Percentiles rank a stretch among this genome's conserved stretches.
Evolutionary conservation across 2,329 filamentous ascomycete species (phyloP).

Genomic region (Apiospora marii): DNA sequence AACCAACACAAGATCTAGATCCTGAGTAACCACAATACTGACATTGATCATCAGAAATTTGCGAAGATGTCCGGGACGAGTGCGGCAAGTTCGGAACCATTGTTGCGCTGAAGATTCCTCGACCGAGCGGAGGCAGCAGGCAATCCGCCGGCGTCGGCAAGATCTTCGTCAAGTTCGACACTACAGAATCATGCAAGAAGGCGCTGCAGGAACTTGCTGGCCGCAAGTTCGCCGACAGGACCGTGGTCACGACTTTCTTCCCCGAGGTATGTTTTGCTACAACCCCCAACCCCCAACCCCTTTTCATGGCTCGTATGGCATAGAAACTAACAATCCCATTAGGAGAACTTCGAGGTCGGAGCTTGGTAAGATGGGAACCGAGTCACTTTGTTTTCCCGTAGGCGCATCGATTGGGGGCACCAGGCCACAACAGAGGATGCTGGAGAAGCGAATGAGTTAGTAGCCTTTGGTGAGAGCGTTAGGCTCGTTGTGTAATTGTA

Average conservation of each 20-base stretch:
- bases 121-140: slow-evolving; percentile 82
- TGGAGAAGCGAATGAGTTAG: neutral
- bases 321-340: slow-evolving; percentile 42
- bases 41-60: slow-evolving; percentile 74
- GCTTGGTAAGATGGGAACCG: slow-evolving; percentile 71
- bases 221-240: slow-evolving; percentile 94
- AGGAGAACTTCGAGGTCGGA: slow-evolving; percentile 94
- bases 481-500: slow-evolving; percentile 15
- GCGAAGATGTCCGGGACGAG: slow-evolving; percentile 92
- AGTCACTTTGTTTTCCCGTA: neutral
- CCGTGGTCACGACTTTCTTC: slow-evolving; percentile 96
- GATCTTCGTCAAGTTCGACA: slow-evolving; percentile 95
- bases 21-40: neutral
- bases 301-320: neutral
- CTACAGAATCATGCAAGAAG: slow-evolving; percentile 77
- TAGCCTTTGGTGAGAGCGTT: slow-evolving; percentile 7
- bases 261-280: slow-evolving; percentile 72
- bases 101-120: slow-evolving; percentile 89
- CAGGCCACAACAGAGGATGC: neutral
- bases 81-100: slow-evolving; percentile 90
- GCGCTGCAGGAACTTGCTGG: slow-evolving; percentile 91
- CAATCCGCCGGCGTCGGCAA: slow-evolving; percentile 93
- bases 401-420: neutral
- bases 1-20: neutral
- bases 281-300: slow-evolving; percentile 24